Conservation (phyloP, 1,139 yeast species). For the Geotrichum bryndzae region DNA sequence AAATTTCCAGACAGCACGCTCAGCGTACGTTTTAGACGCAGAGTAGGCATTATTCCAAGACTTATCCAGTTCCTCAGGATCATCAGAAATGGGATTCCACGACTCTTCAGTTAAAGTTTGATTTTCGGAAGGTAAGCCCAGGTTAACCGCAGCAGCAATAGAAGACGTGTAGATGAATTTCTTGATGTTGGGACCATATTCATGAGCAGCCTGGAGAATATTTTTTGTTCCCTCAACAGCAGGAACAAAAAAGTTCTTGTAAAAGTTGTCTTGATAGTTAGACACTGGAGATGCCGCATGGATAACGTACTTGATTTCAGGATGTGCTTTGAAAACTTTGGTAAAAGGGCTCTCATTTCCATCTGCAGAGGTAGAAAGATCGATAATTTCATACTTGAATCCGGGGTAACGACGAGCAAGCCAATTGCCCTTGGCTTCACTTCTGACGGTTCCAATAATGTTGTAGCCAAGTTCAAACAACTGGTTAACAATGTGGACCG, state of each 20-base stretch:
- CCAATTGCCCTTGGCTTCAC: slow-evolving; percentile 45
- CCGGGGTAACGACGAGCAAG: slow-evolving; percentile 30
- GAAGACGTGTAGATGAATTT: too few species aligned
- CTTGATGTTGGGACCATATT: too few species aligned
- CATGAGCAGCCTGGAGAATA: too few species aligned
- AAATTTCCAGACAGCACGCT: slow-evolving; percentile 43
- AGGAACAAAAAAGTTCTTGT: too few species aligned
- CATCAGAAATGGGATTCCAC: background rate
- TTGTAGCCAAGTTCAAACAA: slow-evolving; percentile 38
- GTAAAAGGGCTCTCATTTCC: too few species aligned
- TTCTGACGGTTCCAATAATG: slow-evolving; percentile 57
- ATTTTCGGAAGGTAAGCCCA: slow-evolving; percentile 18
- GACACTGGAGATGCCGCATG: too few species aligned
- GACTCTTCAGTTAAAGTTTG: background rate
- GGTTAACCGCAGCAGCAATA: slow-evolving; percentile 36
- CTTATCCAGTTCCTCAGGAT: background rate
- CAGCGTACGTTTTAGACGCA: slow-evolving; percentile 39
- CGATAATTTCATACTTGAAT: slow-evolving; percentile 40
- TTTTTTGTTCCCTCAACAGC: too few species aligned
- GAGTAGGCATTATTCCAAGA: slow-evolving; percentile 31
- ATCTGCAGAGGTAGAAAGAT: slow-evolving; percentile 24
- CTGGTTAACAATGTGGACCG: slow-evolving; percentile 41
- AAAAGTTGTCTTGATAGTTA: too few species aligned
- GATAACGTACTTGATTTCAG: too few species aligned
- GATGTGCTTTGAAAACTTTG: too few species aligned